These are phyloP conservation scores for Trametes cubensis DNA, from an alignment of 768 basidiomycete genomes.

Conservation along the genomic window DNA sequence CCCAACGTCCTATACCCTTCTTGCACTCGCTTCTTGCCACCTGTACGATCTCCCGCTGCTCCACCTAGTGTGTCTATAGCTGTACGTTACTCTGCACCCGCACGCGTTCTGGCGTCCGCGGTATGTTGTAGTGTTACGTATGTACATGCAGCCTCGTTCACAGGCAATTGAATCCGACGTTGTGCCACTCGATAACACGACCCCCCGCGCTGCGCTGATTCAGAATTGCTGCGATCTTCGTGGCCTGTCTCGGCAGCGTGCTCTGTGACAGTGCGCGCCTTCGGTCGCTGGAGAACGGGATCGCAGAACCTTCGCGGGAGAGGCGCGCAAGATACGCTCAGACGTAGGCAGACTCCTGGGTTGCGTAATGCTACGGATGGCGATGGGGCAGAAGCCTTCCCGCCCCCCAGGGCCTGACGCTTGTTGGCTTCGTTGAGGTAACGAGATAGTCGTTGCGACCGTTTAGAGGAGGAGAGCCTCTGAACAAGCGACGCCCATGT, in stretches of 20 bases:
- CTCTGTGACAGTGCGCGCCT: neutral
- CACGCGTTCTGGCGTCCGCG: neutral
- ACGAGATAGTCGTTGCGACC: neutral
- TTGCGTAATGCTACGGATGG: too few relatives aligned
- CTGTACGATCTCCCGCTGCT: slow-evolving; percentile 10
- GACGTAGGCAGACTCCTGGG: neutral
- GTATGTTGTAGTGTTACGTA: slow-evolving; percentile 16
- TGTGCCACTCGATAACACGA: neutral
- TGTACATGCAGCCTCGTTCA: slow-evolving; percentile 13
- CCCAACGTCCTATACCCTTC: neutral
- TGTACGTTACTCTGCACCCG: slow-evolving; percentile 14
- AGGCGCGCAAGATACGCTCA: neutral
- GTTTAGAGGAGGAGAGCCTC: neutral
- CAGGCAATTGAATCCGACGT: slow-evolving; percentile 13
- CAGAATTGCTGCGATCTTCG: slow-evolving; percentile 12
- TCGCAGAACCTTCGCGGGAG: slow-evolving; percentile 17
- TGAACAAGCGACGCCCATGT: neutral
- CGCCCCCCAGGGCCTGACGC: neutral
- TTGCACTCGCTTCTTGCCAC: neutral
- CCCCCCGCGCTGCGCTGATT: neutral
- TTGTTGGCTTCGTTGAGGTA: neutral
- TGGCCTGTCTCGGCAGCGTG: neutral
- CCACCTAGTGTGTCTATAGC: slow-evolving; percentile 12
- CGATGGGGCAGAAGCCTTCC: neutral
- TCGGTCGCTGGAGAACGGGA: neutral